Percentiles rank a stretch among this genome's conserved stretches.
Conservation (phyloP, 106 monocot genomes). For the Agapanthus africanus region DNA sequence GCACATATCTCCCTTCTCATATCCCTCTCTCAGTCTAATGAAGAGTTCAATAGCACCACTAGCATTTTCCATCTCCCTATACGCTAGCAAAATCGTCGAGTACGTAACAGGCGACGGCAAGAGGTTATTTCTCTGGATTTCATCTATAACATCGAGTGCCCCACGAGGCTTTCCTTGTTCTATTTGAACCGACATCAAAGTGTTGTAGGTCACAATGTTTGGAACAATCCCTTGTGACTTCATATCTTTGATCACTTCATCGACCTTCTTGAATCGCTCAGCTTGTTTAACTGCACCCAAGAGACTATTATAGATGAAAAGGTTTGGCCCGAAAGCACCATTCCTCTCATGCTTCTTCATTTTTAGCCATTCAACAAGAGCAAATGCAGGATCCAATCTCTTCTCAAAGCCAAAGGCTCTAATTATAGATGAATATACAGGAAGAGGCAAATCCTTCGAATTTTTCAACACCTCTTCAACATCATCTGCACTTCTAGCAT, state of each 20-base stretch:
- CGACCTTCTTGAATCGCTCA: slow-evolving; percentile 29
- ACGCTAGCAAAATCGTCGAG: slow-evolving; percentile 54
- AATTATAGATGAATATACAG: slow-evolving; percentile 71
- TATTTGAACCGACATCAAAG: slow-evolving; percentile 71
- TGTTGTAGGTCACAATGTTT: slow-evolving; percentile 79
- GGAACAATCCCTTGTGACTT: slow-evolving; percentile 45
- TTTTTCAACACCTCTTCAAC: slow-evolving; percentile 51
- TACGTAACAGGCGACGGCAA: slow-evolving; percentile 65
- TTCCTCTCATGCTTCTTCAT: slow-evolving; percentile 18
- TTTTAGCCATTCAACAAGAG: slow-evolving; percentile 82
- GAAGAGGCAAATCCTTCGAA: slow-evolving; percentile 38
- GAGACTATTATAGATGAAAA: slow-evolving; percentile 78
- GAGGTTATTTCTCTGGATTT: slow-evolving; percentile 49
- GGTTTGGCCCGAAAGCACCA: slow-evolving; percentile 19
- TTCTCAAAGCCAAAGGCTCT: slow-evolving; percentile 58
- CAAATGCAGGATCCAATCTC: slow-evolving; percentile 66
- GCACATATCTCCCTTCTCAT: slow-evolving; percentile 34
- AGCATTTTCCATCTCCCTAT: slow-evolving; percentile 65
- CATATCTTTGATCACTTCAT: slow-evolving; percentile 69
- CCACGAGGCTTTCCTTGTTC: slow-evolving; percentile 41
- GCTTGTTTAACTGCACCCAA: slow-evolving; percentile 61
- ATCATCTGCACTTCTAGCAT: slow-evolving; percentile 50
- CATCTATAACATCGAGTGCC: slow-evolving; percentile 36
- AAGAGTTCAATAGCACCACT: slow-evolving; percentile 48
- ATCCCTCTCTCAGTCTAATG: slow-evolving; percentile 36